Percentiles rank a stretch among this genome's conserved stretches.
phyloP scores from a whole-genome alignment of 2,329 filamentous ascomycete genomes.

The Penicillium janthinellum region DNA sequence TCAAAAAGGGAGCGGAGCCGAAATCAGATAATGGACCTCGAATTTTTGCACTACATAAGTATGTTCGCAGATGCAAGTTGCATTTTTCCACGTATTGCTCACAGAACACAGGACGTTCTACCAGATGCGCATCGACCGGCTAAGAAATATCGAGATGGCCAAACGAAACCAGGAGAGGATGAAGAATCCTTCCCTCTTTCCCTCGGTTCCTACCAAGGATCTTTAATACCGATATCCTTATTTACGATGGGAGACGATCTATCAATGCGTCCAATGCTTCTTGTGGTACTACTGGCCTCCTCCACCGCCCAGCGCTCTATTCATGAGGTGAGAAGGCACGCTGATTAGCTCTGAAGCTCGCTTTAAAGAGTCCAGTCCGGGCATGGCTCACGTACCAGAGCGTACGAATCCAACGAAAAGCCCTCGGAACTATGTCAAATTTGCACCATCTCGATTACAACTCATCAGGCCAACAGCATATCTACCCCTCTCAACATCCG shows the following conservation, averaged over 20 bases:
- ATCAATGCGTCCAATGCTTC: neutral
- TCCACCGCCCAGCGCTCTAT: neutral
- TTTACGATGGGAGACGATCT: neutral
- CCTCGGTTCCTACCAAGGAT: constrained; percentile 72
- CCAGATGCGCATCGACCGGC: constrained; percentile 77
- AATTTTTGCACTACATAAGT: constrained; percentile 84
- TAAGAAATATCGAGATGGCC: constrained; percentile 74
- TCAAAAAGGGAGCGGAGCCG: constrained; percentile 47
- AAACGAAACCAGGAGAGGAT: constrained; percentile 80
- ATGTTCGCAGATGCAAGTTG: constrained; percentile 21
- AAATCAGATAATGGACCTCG: constrained; percentile 68
- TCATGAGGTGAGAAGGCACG: neutral
- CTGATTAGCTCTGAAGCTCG: neutral
- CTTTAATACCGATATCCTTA: constrained; percentile 21
- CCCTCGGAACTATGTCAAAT: too few relatives aligned
- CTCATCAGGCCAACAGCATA: neutral
- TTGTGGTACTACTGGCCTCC: neutral
- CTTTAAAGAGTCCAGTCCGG: neutral
- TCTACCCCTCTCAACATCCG: neutral
- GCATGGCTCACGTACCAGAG: neutral
- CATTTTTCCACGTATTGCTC: neutral
- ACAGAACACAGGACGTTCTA: constrained; percentile 69
- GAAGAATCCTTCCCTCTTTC: constrained; percentile 77
- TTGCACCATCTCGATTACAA: neutral
- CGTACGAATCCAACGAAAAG: neutral